Percentiles rank a stretch among this genome's conserved stretches.
phyloP scores from a whole-genome alignment of 495 filamentous ascomycete genomes.

The Elasticomyces elasticus region DNA sequence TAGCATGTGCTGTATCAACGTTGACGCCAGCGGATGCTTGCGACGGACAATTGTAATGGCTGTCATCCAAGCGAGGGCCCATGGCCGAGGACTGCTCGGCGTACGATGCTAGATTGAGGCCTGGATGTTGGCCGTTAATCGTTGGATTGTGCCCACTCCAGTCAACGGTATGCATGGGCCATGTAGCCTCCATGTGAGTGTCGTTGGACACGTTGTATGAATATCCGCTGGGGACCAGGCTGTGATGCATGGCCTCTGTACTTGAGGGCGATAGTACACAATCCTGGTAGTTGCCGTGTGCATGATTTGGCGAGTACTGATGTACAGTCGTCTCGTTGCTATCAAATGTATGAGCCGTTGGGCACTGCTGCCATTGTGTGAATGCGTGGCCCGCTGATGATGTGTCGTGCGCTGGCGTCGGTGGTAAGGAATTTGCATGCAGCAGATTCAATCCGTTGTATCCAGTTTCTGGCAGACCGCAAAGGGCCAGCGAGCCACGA shows the following conservation, averaged over 20 bases:
- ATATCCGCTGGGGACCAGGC: neutral
- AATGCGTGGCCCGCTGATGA: neutral
- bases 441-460: neutral
- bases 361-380: neutral
- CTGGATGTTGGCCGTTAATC: neutral
- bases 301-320: neutral
- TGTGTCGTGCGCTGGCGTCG: constrained; percentile 1
- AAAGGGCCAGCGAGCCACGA: constrained; percentile 4
- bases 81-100: neutral
- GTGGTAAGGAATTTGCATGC: constrained; percentile 2
- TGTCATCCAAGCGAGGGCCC: neutral
- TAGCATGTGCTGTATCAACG: neutral
- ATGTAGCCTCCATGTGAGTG: neutral
- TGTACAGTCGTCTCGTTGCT: neutral
- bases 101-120: neutral
- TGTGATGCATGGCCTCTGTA: neutral
- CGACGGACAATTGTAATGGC: neutral
- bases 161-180: neutral
- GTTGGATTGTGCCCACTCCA: neutral
- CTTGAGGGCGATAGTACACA: neutral
- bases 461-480: neutral
- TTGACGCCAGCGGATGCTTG: neutral
- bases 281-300: neutral
- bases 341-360: neutral
- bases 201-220: neutral